Conservation (phyloP, 2,329 filamentous ascomycete species). For the Fusarium begoniae region DNA sequence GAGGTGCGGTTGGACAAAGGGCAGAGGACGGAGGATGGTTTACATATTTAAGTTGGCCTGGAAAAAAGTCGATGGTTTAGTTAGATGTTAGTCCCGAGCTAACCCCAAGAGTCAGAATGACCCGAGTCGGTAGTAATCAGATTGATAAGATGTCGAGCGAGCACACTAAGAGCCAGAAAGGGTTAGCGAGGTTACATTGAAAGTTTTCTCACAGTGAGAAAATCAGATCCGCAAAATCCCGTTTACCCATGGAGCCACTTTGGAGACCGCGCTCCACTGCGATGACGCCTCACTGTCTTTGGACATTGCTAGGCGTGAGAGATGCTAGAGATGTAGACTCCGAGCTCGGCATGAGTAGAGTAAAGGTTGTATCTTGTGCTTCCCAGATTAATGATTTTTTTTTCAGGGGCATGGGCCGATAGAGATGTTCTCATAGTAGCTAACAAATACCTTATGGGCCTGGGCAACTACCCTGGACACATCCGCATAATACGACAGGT, state of each 20-base stretch:
- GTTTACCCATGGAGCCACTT: not conserved
- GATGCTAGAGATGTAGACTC: not conserved
- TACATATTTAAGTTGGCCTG: not conserved
- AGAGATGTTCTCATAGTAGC: not conserved
- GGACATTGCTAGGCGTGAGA: too few relatives aligned
- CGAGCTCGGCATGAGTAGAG: not conserved
- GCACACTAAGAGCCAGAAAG: rapidly evolving
- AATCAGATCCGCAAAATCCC: too few relatives aligned
- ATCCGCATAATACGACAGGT: not conserved
- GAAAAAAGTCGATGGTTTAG: not conserved
- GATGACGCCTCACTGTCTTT: not conserved
- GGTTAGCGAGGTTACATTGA: not conserved
- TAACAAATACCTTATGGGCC: not conserved
- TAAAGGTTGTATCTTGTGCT: not conserved
- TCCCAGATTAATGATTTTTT: not conserved
- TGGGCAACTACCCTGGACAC: not conserved
- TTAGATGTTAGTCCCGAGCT: not conserved
- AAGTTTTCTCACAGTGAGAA: not conserved
- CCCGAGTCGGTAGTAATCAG: not conserved
- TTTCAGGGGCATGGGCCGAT: too few relatives aligned
- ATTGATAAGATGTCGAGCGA: not conserved
- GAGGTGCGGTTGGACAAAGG: too few relatives aligned
- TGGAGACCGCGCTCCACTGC: not conserved
- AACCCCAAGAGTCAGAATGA: not conserved
- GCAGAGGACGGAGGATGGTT: not conserved